Percentiles rank a stretch among this genome's conserved stretches.
Conservation (phyloP, 176 grass and related monocot species). For the Avena eriantha region DNA sequence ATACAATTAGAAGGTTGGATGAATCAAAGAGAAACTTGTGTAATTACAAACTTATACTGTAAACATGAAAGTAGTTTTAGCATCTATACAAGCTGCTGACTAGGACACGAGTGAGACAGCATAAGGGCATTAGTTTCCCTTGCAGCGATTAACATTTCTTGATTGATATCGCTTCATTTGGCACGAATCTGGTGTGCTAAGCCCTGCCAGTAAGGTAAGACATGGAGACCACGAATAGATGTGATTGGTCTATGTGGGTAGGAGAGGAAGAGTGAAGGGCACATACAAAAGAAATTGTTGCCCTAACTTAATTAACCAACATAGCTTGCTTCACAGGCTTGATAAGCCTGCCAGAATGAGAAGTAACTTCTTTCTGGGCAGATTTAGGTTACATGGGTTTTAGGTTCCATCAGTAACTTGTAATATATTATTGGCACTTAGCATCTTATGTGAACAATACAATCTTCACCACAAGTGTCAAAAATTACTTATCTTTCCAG, state of each 20-base stretch:
- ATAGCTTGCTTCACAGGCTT: not conserved
- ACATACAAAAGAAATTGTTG: slow-evolving; percentile 8
- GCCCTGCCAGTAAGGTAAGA: slow-evolving; percentile 12
- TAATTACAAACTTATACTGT: slow-evolving; percentile 14
- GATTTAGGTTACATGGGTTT: slow-evolving; percentile 13
- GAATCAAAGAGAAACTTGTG: slow-evolving; percentile 19
- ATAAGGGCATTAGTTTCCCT: not conserved
- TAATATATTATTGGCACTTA: slow-evolving; percentile 23
- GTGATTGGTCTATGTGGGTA: not conserved
- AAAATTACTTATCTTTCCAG: not conserved
- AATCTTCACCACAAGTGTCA: not conserved
- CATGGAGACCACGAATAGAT: not conserved
- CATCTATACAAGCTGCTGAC: slow-evolving; percentile 21
- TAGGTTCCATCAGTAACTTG: slow-evolving; percentile 16
- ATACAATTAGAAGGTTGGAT: not conserved
- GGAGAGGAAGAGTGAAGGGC: slow-evolving; percentile 16
- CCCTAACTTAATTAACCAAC: slow-evolving; percentile 12
- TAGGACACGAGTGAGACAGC: not conserved
- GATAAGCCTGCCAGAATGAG: not conserved
- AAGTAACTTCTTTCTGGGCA: not conserved
- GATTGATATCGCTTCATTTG: not conserved
- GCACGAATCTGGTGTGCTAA: not conserved
- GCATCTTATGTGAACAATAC: slow-evolving; percentile 26
- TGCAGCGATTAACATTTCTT: not conserved
- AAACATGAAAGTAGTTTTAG: slow-evolving; percentile 15